phyloP scores from a whole-genome alignment of 1,284 basidiomycete genomes.

The Puccinia coronata region DNA sequence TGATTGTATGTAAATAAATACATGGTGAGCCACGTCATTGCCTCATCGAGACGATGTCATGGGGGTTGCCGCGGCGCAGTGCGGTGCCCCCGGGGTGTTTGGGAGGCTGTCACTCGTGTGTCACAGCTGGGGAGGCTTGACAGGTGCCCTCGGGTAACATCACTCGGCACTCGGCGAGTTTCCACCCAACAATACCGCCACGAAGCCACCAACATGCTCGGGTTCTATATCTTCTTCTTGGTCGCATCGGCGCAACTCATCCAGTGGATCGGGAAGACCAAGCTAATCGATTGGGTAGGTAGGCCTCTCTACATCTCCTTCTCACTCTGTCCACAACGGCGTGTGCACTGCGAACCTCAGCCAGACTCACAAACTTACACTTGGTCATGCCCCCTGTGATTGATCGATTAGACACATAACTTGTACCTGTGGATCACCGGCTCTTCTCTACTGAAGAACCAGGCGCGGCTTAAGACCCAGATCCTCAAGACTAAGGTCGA shows the following conservation, averaged over 20 bases:
- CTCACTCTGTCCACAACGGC: not conserved
- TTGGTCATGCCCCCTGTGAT: too few species aligned
- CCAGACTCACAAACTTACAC: too few species aligned
- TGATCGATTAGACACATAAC: slow-evolving; percentile 49
- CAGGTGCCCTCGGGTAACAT: too few species aligned
- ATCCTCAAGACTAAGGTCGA: slow-evolving; percentile 79
- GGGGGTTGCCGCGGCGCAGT: too few species aligned
- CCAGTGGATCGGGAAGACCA: slow-evolving; percentile 81
- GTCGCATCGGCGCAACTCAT: slow-evolving; percentile 78
- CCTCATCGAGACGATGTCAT: too few species aligned
- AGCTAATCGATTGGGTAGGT: slow-evolving; percentile 75
- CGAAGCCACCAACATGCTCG: slow-evolving; percentile 59
- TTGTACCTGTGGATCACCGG: slow-evolving; percentile 50
- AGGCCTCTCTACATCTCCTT: too few species aligned
- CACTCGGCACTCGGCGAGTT: not conserved
- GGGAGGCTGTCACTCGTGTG: too few species aligned
- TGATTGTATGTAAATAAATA: too few species aligned
- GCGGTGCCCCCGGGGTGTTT: too few species aligned
- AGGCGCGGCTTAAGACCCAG: slow-evolving; percentile 73
- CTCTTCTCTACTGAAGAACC: slow-evolving; percentile 65
- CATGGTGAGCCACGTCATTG: too few species aligned
- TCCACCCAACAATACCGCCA: not conserved
- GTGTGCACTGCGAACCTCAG: too few species aligned
- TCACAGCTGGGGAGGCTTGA: too few species aligned
- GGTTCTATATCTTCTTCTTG: slow-evolving; percentile 75